These are phyloP conservation scores for Davidsoniella virescens DNA, from an alignment of 2,329 filamentous ascomycete genomes.

Conservation along the genomic window DNA sequence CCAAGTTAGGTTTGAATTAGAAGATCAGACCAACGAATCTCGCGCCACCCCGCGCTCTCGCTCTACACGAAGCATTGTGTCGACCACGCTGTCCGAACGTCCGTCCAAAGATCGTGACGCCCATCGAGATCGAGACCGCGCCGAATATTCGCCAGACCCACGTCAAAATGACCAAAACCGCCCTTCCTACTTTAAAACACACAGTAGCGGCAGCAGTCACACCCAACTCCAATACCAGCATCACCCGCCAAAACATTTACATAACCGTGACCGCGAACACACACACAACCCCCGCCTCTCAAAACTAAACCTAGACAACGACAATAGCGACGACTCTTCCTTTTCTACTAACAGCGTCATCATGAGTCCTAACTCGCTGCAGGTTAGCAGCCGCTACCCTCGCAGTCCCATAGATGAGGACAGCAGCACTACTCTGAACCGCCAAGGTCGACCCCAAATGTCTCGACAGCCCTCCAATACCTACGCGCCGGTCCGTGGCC, in stretches of 20 bases:
- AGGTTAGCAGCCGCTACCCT: background rate
- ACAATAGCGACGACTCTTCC: background rate
- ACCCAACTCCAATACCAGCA: background rate
- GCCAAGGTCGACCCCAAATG: conserved; percentile 3
- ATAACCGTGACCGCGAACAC: background rate
- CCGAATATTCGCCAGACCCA: conserved; percentile 5
- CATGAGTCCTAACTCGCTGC: background rate
- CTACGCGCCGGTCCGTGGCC: conserved; percentile 41
- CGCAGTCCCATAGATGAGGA: background rate
- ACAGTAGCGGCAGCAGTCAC: background rate
- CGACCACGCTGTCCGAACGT: background rate
- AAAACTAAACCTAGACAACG: background rate
- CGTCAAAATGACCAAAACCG: conserved; percentile 5
- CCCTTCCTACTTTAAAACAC: conserved; percentile 3
- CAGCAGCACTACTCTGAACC: background rate
- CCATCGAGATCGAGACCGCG: background rate
- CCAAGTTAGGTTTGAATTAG: conserved; percentile 7
- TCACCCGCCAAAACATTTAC: background rate
- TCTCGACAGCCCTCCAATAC: conserved; percentile 46
- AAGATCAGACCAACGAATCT: background rate
- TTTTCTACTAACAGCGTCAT: background rate
- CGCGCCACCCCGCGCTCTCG: background rate
- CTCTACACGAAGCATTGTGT: no score
- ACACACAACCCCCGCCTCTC: background rate
- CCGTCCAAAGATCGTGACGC: conserved; percentile 4